These are phyloP conservation scores for Phytophthora sojae DNA, from an alignment of 352 stramenopile genomes.

Conservation along the genomic window DNA sequence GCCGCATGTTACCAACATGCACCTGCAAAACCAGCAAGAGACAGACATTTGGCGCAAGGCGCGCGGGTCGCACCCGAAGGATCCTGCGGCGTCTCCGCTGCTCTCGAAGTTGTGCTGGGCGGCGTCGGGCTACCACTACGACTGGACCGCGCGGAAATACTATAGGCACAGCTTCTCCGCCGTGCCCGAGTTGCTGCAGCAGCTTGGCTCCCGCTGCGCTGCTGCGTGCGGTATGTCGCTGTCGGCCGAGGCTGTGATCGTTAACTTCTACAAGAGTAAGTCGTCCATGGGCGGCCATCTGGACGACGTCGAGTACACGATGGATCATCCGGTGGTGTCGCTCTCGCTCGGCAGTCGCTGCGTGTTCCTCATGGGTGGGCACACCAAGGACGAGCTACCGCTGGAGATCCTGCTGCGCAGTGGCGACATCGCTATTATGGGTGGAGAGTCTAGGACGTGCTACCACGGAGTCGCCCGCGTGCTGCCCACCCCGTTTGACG, in stretches of 20 bases:
- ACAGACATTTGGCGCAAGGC: slow-evolving; percentile 62
- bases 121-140: slow-evolving; percentile 80
- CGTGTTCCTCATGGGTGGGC: slow-evolving; percentile 81
- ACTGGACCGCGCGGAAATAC: slow-evolving; percentile 84
- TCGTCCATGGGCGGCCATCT: slow-evolving; percentile 86
- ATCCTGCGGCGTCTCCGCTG: slow-evolving; percentile 49
- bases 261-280: slow-evolving; percentile 86
- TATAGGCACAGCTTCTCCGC: slow-evolving; percentile 58
- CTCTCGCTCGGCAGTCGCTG: slow-evolving; percentile 74
- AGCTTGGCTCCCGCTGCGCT: slow-evolving; percentile 53
- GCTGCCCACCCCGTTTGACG: slow-evolving; percentile 53
- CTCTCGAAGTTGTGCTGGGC: slow-evolving; percentile 82
- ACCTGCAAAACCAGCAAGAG: slow-evolving; percentile 64
- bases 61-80: slow-evolving; percentile 33
- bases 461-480: slow-evolving; percentile 77
- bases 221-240: slow-evolving; percentile 64
- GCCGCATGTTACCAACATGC: slow-evolving; percentile 84
- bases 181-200: slow-evolving; percentile 53
- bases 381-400: slow-evolving; percentile 67
- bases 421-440: slow-evolving; percentile 75
- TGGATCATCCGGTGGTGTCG: slow-evolving; percentile 84
- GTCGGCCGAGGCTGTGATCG: slow-evolving; percentile 72
- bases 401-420: slow-evolving; percentile 72
- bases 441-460: slow-evolving; percentile 66
- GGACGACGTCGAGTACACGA: slow-evolving; percentile 87